Percentiles rank a stretch among this genome's conserved stretches.
Evolutionary conservation across 2,329 filamentous ascomycete genomes (phyloP).

Genomic region (Raffaelea arxii): DNA sequence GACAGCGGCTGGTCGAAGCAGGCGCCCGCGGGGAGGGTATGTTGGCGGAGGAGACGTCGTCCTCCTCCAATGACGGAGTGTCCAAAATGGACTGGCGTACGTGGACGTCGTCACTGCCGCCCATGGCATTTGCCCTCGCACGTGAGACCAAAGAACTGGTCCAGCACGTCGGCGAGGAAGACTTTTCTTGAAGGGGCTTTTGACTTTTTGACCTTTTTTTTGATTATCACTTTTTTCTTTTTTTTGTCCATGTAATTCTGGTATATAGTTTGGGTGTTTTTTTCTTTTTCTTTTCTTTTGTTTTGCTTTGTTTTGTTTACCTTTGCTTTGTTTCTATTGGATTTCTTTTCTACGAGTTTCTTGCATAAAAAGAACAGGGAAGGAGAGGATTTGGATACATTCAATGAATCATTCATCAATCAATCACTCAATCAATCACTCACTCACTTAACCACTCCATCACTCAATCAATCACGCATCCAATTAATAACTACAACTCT

Average conservation of each 20-base stretch:
- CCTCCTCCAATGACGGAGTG: too few species aligned
- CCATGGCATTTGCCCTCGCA: slow-evolving; percentile 79
- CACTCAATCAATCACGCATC: not conserved
- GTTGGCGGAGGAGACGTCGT: slow-evolving; percentile 32
- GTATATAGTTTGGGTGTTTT: not conserved
- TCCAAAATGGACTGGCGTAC: slow-evolving; percentile 47
- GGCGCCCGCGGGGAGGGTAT: slow-evolving; percentile 52
- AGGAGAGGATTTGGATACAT: not conserved
- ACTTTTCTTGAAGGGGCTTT: slow-evolving; percentile 16
- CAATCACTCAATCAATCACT: not conserved
- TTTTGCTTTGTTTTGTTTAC: not conserved
- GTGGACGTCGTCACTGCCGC: slow-evolving; percentile 64
- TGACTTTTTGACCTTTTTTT: slow-evolving; percentile 1
- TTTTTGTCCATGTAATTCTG: not conserved
- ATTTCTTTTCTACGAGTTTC: not conserved
- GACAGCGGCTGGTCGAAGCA: slow-evolving; percentile 55
- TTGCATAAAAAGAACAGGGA: not conserved
- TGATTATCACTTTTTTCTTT: not conserved
- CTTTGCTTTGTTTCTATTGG: not conserved
- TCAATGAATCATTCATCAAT: not conserved
- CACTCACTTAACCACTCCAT: not conserved
- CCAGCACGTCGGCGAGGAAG: slow-evolving; percentile 17
- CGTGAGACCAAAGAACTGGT: slow-evolving; percentile 70
- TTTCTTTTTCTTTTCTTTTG: not conserved
- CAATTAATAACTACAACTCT: not conserved